phyloP scores from a whole-genome alignment of 2,329 filamentous ascomycete genomes.

The Trichophaea hybrida region DNA sequence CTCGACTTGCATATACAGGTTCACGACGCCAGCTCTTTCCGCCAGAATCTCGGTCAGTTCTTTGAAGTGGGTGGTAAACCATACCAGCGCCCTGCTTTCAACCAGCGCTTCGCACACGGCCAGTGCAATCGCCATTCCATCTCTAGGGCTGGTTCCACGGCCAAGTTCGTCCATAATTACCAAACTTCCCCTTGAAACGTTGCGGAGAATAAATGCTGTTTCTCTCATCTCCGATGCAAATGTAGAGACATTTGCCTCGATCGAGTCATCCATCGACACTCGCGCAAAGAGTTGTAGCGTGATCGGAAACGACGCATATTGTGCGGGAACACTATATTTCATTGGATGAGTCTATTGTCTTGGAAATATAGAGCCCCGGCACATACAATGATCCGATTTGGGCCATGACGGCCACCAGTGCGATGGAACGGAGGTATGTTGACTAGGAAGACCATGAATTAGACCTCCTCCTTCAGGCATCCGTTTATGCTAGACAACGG shows the following conservation, averaged over 20 bases:
- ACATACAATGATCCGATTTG: conserved; percentile 44
- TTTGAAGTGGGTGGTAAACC: conserved; percentile 88
- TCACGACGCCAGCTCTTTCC: conserved; percentile 64
- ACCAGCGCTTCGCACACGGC: conserved; percentile 81
- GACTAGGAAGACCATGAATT: conserved; percentile 14
- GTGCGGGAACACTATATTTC: conserved; percentile 75
- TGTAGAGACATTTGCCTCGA: conserved; percentile 81
- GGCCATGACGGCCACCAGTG: conserved; percentile 79
- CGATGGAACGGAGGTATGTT: conserved; percentile 78
- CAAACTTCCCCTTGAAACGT: conserved; percentile 62
- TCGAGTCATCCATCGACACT: conserved; percentile 71
- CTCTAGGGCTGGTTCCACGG: conserved; percentile 72
- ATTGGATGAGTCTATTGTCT: conserved; percentile 3
- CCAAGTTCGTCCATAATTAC: conserved; percentile 86
- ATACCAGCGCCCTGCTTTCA: conserved; percentile 60
- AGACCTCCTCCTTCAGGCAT: background rate
- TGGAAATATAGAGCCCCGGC: background rate
- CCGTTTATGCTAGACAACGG: background rate
- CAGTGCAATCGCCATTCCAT: conserved; percentile 78
- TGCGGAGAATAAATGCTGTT: conserved; percentile 79
- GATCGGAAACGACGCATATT: conserved; percentile 68
- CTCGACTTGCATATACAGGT: conserved; percentile 64
- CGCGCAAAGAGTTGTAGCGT: conserved; percentile 74
- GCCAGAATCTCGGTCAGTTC: conserved; percentile 64
- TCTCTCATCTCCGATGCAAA: conserved; percentile 94